Percentiles rank a stretch among this genome's conserved stretches.
Evolutionary conservation across 2,329 filamentous ascomycete species (phyloP).

Genomic region (Penicillium sp.): DNA sequence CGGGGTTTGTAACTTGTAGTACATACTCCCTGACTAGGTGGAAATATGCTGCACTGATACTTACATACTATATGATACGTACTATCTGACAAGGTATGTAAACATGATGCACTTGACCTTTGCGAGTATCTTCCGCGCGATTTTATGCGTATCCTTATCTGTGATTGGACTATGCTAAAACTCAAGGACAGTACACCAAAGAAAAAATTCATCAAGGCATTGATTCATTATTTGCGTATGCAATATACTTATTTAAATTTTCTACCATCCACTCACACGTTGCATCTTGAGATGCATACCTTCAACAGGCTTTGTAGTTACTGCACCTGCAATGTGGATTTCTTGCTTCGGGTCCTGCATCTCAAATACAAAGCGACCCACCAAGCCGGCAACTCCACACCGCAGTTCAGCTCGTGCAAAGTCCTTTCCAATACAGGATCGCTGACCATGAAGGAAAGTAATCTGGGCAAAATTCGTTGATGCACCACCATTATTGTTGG

Average conservation of each 20-base stretch:
- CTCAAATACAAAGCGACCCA: conserved; percentile 36
- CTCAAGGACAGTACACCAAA: too few species aligned
- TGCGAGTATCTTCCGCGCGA: too few species aligned
- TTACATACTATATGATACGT: too few species aligned
- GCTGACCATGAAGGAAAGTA: conserved; percentile 41
- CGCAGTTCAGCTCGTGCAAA: conserved; percentile 45
- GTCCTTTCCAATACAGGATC: conserved; percentile 42
- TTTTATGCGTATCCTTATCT: background rate
- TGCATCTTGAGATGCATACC: conserved; percentile 39
- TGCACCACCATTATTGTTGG: conserved; percentile 55
- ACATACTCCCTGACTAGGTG: too few species aligned
- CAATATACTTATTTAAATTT: background rate
- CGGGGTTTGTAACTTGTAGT: too few species aligned
- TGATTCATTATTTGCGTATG: background rate
- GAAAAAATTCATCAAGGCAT: background rate
- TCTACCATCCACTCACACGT: conserved; percentile 34
- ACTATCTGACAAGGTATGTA: too few species aligned
- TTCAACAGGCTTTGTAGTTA: conserved; percentile 41
- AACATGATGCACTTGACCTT: too few species aligned
- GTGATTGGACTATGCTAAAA: too few species aligned
- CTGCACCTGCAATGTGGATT: conserved; percentile 35
- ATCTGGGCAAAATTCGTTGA: conserved; percentile 40
- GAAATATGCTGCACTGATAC: too few species aligned
- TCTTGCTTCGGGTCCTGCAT: conserved; percentile 40
- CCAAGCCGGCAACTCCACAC: conserved; percentile 40